Base-by-base conservation (phyloP, 148 eudicot species). In the Polygonum maritimum region DNA sequence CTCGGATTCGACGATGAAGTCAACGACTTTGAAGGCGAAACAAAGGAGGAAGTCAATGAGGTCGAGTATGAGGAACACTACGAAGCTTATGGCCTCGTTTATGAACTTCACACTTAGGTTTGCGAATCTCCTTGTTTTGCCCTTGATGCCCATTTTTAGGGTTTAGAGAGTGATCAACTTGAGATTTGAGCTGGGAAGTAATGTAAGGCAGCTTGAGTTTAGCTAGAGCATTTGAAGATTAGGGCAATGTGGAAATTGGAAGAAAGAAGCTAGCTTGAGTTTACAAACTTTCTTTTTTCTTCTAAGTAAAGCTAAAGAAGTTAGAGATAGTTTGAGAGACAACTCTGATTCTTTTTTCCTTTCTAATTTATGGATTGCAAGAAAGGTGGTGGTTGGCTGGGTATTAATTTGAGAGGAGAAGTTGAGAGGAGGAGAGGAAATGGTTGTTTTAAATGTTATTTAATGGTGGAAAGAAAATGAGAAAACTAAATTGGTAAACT, bases 1-100 rank as follows among this genome's bases (percentile, higher is more conserved):
- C 55, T 87, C 88, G 2, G 89, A 82, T 71, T 89, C 90, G 19
- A 87, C 39, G 4, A 89, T 0, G 79, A 85, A 89, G 79, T 89
- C 93, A 2, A 74, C 75, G 0, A 79, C 58, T 48, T 86, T 89
- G 85, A 79, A 89, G 0, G 54, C 76, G 62, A 81, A 85, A 71
- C 93, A 89, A 2, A 89, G 81, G 7, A 89, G 0, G 73, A 86
- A 48, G 77, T 89, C 90, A 2, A 87, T n/a, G 15, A 87, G 5
- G 82, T 89, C 93, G 1, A 89, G 81, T 16, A 84, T 0, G 2
- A 74, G 73, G 78, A 89, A 89, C 3, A 89, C 77, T 1, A 89
- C 1, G 83, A 87, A 83, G 78, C 90, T 89, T 49, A 87, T 1
- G 7, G 85, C 52, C 21, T 84, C 60, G 74, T 85, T 87, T 9